Conservation (phyloP, 2,329 filamentous ascomycete species). For the Allantophomopsis cytisporea region DNA sequence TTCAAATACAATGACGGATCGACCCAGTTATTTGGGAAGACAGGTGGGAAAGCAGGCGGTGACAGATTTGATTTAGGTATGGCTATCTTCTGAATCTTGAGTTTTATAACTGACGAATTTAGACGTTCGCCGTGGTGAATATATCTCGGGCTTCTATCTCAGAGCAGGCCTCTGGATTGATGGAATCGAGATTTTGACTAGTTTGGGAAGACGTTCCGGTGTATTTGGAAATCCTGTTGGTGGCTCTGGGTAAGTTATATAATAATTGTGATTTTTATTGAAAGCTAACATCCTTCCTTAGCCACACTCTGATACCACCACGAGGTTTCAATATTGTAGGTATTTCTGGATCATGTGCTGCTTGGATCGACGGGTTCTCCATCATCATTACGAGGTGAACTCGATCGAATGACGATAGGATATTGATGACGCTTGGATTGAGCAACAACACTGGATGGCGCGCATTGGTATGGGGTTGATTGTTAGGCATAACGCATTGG, state of each 20-base stretch:
- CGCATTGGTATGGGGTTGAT: no score
- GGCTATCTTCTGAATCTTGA: background rate
- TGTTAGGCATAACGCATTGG: no score
- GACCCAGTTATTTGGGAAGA: constrained; percentile 75
- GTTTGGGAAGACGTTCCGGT: constrained; percentile 70
- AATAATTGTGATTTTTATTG: background rate
- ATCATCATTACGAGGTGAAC: constrained; percentile 60
- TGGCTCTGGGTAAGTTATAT: constrained; percentile 61
- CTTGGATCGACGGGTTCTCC: constrained; percentile 78
- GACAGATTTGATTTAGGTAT: constrained; percentile 67
- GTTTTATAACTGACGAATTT: constrained; percentile 1
- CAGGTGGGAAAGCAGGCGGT: constrained; percentile 54
- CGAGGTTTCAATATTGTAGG: constrained; percentile 82
- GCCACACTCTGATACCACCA: constrained; percentile 79
- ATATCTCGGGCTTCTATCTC: constrained; percentile 74
- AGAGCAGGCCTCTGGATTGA: constrained; percentile 75
- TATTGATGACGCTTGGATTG: no score
- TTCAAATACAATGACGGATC: constrained; percentile 85
- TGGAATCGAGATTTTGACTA: constrained; percentile 81
- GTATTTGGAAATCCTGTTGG: constrained; percentile 72
- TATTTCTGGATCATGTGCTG: constrained; percentile 66
- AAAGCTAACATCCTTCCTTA: constrained; percentile 20
- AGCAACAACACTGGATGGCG: no score
- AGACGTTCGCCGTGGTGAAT: constrained; percentile 79
- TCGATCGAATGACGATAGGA: background rate